Evolutionary conservation across 1,139 yeast species (phyloP), one percentile per base, ranked within the genome.

Genomic region (Torulaspora globosa): DNA sequence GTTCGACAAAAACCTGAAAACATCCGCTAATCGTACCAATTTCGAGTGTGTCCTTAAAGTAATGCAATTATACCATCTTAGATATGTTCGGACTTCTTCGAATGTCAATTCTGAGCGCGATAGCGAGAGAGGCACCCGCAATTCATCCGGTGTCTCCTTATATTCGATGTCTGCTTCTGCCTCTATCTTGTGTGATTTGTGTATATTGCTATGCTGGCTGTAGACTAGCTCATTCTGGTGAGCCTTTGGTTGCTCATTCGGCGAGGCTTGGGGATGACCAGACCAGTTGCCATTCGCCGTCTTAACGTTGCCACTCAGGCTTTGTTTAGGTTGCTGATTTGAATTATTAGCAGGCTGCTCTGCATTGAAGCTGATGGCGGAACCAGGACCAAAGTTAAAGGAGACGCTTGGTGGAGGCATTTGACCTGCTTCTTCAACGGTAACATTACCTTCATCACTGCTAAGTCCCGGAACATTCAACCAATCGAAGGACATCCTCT

Each of bases 61-160:
- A 12, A 84, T 80, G 57, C 81, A 83, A 56, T 81, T 79, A 60
- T 84, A 84, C 94, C 94, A 84, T 56, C 92, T 68, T 62, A 83
- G 71, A 63, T 84, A 84, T 0, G 92, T 83, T 56, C 80, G 79
- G 2, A 80, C 75, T 57, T 84, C 94, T 50, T 79, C 80, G 12
- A 71, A 69, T 0, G 87, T 74, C 36, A 84, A 69, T 43, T 83
- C 85, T 43, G 75, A 78, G 0, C 80, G 75, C 0, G 82, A 73
- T 19, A 84, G 66, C 1, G 88, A 78, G 38, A 84, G 66, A 0
- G 90, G 88, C 2, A 80, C 74, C 21, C 49, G 49, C 19, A 63
- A 39, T 37, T 63, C 68, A 5, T 62, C 66, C 16, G 56, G 47
- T 8, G 60, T 49, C 41, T 63, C 67, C 12, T 36, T 37, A 38